Conservation (phyloP, 2,329 filamentous ascomycete genomes). For the Colletotrichum liaoningense region DNA sequence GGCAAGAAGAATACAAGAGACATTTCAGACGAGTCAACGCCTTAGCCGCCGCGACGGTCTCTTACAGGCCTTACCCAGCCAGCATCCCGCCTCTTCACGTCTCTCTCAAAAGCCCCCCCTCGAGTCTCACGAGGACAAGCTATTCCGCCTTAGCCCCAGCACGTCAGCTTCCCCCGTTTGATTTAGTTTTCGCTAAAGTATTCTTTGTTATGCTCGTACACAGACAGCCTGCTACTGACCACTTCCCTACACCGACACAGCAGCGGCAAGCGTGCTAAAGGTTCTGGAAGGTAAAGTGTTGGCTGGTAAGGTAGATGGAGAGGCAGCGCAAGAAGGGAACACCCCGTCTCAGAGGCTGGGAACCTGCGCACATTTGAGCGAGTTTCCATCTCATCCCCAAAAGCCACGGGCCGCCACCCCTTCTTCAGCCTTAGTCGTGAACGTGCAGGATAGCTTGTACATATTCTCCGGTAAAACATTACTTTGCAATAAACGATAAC, state of each 20-base stretch:
- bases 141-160: neutral
- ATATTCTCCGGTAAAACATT: neutral
- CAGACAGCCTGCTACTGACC: neutral
- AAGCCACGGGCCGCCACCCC: slow-evolving; percentile 32
- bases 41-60: slow-evolving; percentile 10
- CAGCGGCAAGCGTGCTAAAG: neutral
- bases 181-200: neutral
- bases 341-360: slow-evolving; percentile 21
- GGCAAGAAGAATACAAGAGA: neutral
- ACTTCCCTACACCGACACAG: slow-evolving; percentile 27
- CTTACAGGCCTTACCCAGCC: slow-evolving; percentile 7
- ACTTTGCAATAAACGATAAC: neutral
- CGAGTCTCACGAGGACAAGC: neutral
- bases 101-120: neutral
- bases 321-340: slow-evolving; percentile 24
- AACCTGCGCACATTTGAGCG: slow-evolving; percentile 54
- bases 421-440: neutral
- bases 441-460: neutral
- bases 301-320: neutral
- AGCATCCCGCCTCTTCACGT: neutral
- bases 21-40: slow-evolving; percentile 31
- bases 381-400: slow-evolving; percentile 42
- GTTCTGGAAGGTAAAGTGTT: too few species aligned
- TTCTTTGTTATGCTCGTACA: neutral
- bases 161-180: neutral